Percentiles rank a stretch among this genome's conserved stretches.
Conservation (phyloP, 2,329 filamentous ascomycete genomes). For the Stemphylium vesicarium region DNA sequence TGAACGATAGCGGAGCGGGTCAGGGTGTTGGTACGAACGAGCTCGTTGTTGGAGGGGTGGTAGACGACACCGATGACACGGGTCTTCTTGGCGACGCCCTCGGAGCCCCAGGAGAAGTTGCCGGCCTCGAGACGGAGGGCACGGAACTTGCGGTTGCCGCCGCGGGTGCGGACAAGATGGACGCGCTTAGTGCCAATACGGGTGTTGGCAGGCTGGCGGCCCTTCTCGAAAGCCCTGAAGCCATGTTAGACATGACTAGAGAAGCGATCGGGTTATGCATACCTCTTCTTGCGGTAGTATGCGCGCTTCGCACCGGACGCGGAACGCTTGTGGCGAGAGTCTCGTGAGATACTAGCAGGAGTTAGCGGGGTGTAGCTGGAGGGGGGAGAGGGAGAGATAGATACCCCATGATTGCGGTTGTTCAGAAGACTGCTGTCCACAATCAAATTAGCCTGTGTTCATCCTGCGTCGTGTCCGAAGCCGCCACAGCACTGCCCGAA, state of each 20-base stretch:
- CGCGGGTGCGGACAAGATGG: slow-evolving; percentile 95
- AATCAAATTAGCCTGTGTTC: slow-evolving; percentile 38
- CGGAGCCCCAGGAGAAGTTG: slow-evolving; percentile 99
- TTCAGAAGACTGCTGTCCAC: slow-evolving; percentile 51
- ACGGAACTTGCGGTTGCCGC: slow-evolving; percentile 99
- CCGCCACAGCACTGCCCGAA: slow-evolving; percentile 22
- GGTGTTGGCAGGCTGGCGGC: slow-evolving; percentile 99
- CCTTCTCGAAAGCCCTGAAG: slow-evolving; percentile 99
- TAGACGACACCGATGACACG: slow-evolving; percentile 98
- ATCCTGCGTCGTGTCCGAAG: slow-evolving; percentile 11
- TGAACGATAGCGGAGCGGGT: slow-evolving; percentile 99
- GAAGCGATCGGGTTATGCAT: slow-evolving; percentile 65
- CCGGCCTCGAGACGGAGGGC: slow-evolving; percentile 97
- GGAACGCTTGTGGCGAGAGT: slow-evolving; percentile 99
- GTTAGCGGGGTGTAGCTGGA: slow-evolving; percentile 44
- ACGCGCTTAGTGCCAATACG: slow-evolving; percentile 97
- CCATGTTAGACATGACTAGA: slow-evolving; percentile 69
- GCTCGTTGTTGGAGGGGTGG: slow-evolving; percentile 99
- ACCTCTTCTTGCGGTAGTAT: slow-evolving; percentile 66
- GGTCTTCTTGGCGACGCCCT: slow-evolving; percentile 98
- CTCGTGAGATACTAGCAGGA: slow-evolving; percentile 86
- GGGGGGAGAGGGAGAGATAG: slow-evolving; percentile 22
- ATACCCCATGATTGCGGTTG: slow-evolving; percentile 61
- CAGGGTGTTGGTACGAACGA: slow-evolving; percentile 99
- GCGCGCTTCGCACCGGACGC: slow-evolving; percentile 91